A percentile compares a stretch with the other conserved stretches of the same genome.
Conservation (phyloP, 352 stramenopile species). For the Pythium phragmiticola region DNA sequence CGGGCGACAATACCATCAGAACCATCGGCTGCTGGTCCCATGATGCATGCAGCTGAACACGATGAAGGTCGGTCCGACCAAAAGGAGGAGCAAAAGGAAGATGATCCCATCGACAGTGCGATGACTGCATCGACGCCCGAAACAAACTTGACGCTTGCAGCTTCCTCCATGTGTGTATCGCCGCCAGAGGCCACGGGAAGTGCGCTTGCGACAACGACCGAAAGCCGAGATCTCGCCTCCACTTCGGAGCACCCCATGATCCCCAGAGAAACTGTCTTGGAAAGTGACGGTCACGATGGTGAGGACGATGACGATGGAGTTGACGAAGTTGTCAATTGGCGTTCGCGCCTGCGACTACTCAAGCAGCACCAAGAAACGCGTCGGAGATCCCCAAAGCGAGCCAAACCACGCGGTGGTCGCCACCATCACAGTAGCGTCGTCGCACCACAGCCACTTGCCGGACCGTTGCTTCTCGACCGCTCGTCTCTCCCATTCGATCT, state of each 20-base stretch:
- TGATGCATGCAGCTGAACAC: too few relatives aligned
- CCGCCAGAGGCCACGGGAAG: too few relatives aligned
- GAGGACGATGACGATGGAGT: constrained; percentile 10
- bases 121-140: neutral
- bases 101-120: neutral
- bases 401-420: neutral
- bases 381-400: neutral
- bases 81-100: neutral
- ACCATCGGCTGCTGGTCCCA: neutral
- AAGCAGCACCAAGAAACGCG: constrained; percentile 15
- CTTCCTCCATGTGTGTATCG: too few relatives aligned
- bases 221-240: neutral
- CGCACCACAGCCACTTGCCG: neutral
- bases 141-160: neutral
- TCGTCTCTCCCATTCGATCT: constrained; percentile 5
- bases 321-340: constrained; percentile 16
- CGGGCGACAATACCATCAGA: neutral
- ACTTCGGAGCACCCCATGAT: neutral
- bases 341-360: constrained; percentile 18
- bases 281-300: constrained; percentile 4
- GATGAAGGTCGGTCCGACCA: neutral
- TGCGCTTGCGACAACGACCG: neutral
- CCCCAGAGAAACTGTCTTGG: neutral
- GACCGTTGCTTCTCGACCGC: constrained; percentile 13
- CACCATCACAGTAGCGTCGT: constrained; percentile 1